Conservation (phyloP, 495 filamentous ascomycete genomes). For the Trichoderma virens region DNA sequence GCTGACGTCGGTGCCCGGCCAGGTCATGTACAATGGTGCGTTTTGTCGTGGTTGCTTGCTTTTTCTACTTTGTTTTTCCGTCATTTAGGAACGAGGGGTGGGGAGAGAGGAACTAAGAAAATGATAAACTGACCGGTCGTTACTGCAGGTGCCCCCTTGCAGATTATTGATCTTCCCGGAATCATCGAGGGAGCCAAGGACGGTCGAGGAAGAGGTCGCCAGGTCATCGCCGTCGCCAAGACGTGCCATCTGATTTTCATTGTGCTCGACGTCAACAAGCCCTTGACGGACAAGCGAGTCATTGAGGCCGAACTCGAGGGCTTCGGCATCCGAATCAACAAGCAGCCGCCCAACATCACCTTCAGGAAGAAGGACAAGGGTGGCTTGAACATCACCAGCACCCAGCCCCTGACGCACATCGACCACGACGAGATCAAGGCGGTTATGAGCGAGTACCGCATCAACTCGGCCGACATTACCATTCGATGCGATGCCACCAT, state of each 20-base stretch:
- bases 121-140: neutral
- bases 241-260: constrained; percentile 99
- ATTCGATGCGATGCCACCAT: constrained; percentile 89
- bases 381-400: constrained; percentile 88
- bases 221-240: constrained; percentile 98
- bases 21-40: constrained; percentile 83
- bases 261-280: constrained; percentile 97
- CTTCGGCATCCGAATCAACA: constrained; percentile 97
- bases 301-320: constrained; percentile 97
- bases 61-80: neutral
- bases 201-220: constrained; percentile 93
- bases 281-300: constrained; percentile 89
- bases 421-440: constrained; percentile 94
- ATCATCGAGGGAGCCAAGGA: constrained; percentile 99
- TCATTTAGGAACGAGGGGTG: neutral
- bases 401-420: constrained; percentile 83
- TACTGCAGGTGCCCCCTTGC: constrained; percentile 69
- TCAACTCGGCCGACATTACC: constrained; percentile 93
- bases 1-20: constrained; percentile 91
- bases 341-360: constrained; percentile 90
- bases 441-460: constrained; percentile 94
- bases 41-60: neutral
- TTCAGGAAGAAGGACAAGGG: constrained; percentile 99
- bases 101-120: too few species aligned
- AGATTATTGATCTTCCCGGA: constrained; percentile 97